Base-by-base conservation (phyloP, 208 protist genomes). In the Trypanosoma caninum region DNA sequence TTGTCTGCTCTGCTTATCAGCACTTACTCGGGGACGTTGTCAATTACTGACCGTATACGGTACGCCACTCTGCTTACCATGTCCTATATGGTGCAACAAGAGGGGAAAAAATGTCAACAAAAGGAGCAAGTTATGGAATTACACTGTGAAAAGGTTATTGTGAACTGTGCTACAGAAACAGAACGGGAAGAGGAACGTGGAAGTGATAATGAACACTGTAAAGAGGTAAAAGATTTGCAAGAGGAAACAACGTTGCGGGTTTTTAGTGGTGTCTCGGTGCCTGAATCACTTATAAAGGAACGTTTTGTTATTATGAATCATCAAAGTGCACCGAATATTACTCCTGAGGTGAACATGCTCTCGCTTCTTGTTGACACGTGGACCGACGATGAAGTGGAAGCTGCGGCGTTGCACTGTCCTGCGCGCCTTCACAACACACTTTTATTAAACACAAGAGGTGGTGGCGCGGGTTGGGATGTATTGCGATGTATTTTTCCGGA, bases 341-440 rank as follows among this genome's bases (percentile, higher is more conserved):
- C 82, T 0, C 78, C 80, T 0, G 85, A 95, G 63, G 74, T 82
- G 18, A 82, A 93, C 58, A 89, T 95, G 82, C 69, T 95, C 1
- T 74, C 84, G 25, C 76, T 83, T 40, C 50, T 93, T 33, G 72
- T 84, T 8, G 89, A 92, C 57, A 70, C 73, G 10, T 82, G 80
- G 71, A 91, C 84, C 13, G 84, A 91, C 16, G 72, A 87, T 23
- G 85, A 93, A 48, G 62, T 93, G 2, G 52, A 35, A 0, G 41
- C 42, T 25, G 77, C 82, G 35, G 76, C 85, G 2, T 64, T 93
- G 35, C 56, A 81, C 18, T 80, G 70, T 38, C 85, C 89, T n/a
- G 69, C 69, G 22, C 69, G 89, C n/a, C 63, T 95, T 59, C 74
- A 91, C 63, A 92, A 92, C 82, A 76, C 69, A 11, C 45, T 91